These are phyloP conservation scores for Gossypium herbaceum DNA, from an alignment of 345 rosid genomes.

Conservation along the genomic window DNA sequence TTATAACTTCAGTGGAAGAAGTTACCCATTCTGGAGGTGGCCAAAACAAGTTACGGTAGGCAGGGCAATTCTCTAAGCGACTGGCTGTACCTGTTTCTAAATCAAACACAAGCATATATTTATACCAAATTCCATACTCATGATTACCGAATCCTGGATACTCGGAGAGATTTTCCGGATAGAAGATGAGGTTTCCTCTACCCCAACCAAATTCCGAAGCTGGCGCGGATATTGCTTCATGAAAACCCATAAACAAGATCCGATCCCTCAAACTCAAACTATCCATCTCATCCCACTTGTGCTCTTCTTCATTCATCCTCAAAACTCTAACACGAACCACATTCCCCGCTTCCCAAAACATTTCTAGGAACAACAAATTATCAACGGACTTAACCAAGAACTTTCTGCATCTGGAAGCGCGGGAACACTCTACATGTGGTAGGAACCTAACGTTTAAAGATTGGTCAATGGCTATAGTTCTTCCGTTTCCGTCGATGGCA, in stretches of 20 bases:
- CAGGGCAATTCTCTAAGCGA: slow-evolving; percentile 37
- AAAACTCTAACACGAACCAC: slow-evolving; percentile 56
- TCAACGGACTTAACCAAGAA: slow-evolving; percentile 55
- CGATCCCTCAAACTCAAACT: slow-evolving; percentile 38
- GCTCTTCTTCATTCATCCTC: slow-evolving; percentile 35
- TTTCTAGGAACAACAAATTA: slow-evolving; percentile 60
- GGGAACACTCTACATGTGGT: slow-evolving; percentile 25
- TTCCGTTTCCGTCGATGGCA: slow-evolving; percentile 65
- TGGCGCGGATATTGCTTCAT: slow-evolving; percentile 48
- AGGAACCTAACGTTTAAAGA: slow-evolving; percentile 26
- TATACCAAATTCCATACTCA: accelerated
- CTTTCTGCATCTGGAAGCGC: slow-evolving; percentile 73
- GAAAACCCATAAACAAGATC: slow-evolving; percentile 65
- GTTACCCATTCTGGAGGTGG: slow-evolving; percentile 73
- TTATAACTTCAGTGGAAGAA: slow-evolving; percentile 9
- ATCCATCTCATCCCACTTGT: slow-evolving; percentile 53
- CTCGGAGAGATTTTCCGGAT: slow-evolving; percentile 32
- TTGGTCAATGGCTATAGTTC: slow-evolving; percentile 47
- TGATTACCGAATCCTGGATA: too few relatives aligned
- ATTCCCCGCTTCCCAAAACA: slow-evolving; percentile 45
- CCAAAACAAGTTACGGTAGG: slow-evolving; percentile 62
- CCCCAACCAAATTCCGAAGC: slow-evolving; percentile 36
- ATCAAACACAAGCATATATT: slow-evolving; percentile 48
- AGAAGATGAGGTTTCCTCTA: slow-evolving; percentile 58
- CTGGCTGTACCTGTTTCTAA: slow-evolving; percentile 47